phyloP scores from a whole-genome alignment of 1,284 basidiomycete species.

The Coniferiporia sulphurascens region DNA sequence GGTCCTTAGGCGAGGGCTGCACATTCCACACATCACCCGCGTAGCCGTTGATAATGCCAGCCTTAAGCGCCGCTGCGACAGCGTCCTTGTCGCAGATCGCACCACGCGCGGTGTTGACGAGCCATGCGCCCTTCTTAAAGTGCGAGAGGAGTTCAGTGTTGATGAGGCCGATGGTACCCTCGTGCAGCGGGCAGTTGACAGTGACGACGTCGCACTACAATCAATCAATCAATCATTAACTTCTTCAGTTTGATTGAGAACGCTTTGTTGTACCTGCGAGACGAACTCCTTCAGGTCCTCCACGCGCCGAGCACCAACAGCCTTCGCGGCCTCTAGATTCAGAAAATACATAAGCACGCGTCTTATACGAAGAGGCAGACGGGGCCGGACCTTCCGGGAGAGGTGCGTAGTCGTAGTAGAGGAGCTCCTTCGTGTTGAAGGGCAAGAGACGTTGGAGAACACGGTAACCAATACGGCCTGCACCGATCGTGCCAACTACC shows the following conservation, averaged over 20 bases:
- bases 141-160: constrained; percentile 81
- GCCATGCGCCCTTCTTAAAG: constrained; percentile 91
- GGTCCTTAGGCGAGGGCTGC: constrained; percentile 82
- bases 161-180: constrained; percentile 77
- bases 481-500: constrained; percentile 86
- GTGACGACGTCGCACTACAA: constrained; percentile 72
- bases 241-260: constrained; percentile 12
- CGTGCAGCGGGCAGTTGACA: constrained; percentile 90
- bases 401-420: constrained; percentile 90
- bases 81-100: constrained; percentile 87
- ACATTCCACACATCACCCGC: constrained; percentile 75
- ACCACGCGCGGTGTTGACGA: constrained; percentile 92
- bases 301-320: constrained; percentile 72
- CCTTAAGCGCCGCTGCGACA: constrained; percentile 72
- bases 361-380: neutral
- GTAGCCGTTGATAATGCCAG: constrained; percentile 71
- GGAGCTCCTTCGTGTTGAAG: constrained; percentile 87
- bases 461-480: constrained; percentile 86
- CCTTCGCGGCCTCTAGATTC: constrained; percentile 55
- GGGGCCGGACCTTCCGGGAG: constrained; percentile 57
- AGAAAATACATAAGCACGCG: neutral
- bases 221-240: no score
- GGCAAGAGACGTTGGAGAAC: constrained; percentile 84
- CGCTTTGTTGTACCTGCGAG: constrained; percentile 35
- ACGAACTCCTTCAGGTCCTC: constrained; percentile 86